Percentiles rank a stretch among this genome's conserved stretches.
Evolutionary conservation across 129 eudicot genomes (phyloP).

Genomic region (Sambucus nigra): DNA sequence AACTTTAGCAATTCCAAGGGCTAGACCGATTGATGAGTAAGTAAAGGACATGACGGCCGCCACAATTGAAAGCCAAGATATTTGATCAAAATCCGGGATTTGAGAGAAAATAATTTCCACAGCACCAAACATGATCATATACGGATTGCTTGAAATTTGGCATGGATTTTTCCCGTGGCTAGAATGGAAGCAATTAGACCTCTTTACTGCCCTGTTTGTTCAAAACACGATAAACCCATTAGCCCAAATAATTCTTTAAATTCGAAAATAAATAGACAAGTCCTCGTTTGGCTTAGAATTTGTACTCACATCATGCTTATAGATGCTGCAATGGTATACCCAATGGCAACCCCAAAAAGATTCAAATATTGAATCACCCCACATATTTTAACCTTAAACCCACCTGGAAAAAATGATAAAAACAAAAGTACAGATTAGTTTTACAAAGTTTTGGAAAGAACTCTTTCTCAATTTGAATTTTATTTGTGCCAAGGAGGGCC

Average conservation of each 20-base stretch:
- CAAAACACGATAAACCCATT: not conserved
- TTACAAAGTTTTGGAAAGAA: not conserved
- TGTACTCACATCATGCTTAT: conserved; percentile 75
- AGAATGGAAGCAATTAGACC: conserved; percentile 74
- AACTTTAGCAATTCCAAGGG: conserved; percentile 80
- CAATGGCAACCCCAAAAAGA: conserved; percentile 89
- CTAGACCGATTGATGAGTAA: conserved; percentile 88
- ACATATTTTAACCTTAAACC: conserved; percentile 71
- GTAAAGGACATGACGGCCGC: conserved; percentile 98
- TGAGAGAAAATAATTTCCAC: conserved; percentile 73
- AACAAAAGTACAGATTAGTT: not conserved
- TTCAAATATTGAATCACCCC: conserved; percentile 84
- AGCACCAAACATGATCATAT: conserved; percentile 82
- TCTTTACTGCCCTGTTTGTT: conserved; percentile 69
- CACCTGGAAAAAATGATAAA: conserved; percentile 47
- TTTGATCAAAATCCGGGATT: conserved; percentile 97
- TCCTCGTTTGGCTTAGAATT: not conserved
- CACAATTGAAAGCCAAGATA: conserved; percentile 87
- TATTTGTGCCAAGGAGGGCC: too few relatives aligned
- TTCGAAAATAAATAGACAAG: not conserved
- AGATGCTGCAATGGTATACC: conserved; percentile 94
- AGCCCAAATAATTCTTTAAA: not conserved
- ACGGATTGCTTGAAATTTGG: conserved; percentile 59
- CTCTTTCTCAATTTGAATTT: not conserved
- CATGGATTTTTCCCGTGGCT: conserved; percentile 52